A percentile compares a stretch with the other conserved stretches of the same genome.
phyloP scores from a whole-genome alignment of 495 filamentous ascomycete species.

The Xylaria flabelliformis region DNA sequence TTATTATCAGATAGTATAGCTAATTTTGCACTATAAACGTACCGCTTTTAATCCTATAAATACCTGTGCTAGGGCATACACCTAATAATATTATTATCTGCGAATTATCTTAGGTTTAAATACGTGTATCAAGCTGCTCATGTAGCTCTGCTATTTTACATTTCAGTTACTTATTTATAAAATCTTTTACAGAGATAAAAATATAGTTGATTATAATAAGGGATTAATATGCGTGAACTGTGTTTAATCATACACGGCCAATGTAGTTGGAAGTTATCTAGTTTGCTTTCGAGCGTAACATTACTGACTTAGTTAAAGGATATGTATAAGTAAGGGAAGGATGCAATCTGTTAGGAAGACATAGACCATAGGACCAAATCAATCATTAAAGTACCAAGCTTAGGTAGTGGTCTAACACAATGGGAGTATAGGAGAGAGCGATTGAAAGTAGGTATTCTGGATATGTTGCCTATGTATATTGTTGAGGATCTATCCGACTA shows the following conservation, averaged over 20 bases:
- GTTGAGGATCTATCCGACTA: not conserved
- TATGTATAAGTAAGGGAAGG: not conserved
- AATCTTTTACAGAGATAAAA: too few species aligned
- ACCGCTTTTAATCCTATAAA: too few species aligned
- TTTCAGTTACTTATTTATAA: too few species aligned
- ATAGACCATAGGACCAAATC: not conserved
- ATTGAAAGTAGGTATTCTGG: not conserved
- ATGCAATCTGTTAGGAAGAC: not conserved
- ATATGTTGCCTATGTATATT: not conserved
- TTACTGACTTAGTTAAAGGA: not conserved
- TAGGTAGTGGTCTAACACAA: not conserved
- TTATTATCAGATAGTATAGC: too few species aligned
- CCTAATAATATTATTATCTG: too few species aligned
- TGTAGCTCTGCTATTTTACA: too few species aligned
- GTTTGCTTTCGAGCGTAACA: not conserved
- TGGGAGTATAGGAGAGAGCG: not conserved
- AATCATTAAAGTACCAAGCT: not conserved
- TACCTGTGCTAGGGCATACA: too few species aligned
- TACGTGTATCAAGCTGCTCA: too few species aligned
- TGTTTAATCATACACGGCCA: not conserved
- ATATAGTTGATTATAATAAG: too few species aligned
- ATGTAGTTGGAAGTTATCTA: not conserved
- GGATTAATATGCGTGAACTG: too few species aligned
- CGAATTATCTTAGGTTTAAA: too few species aligned
- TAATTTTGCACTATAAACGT: too few species aligned